These are phyloP conservation scores for Eucalyptus tenuipes DNA, from an alignment of 345 rosid genomes.

Conservation along the genomic window DNA sequence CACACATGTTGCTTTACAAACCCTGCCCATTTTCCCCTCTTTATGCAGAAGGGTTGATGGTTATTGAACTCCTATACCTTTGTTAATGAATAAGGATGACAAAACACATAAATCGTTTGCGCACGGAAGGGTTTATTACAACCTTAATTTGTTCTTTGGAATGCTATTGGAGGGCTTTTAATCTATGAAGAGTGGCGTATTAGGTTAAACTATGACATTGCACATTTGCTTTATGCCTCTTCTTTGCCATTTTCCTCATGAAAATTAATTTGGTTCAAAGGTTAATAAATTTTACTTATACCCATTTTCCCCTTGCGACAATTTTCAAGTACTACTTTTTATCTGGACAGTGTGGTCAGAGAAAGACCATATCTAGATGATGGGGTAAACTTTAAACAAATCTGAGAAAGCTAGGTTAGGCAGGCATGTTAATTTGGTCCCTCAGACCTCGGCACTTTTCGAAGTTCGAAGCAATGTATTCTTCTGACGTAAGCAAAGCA, in stretches of 20 bases:
- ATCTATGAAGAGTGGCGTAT: neutral
- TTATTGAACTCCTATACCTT: neutral
- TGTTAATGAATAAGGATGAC: neutral
- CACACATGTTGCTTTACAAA: neutral
- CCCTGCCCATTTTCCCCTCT: neutral
- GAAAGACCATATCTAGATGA: neutral
- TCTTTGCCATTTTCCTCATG: neutral
- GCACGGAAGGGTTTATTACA: neutral
- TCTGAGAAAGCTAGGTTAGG: neutral
- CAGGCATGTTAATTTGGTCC: neutral
- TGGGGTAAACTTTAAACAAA: neutral
- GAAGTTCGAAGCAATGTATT: neutral
- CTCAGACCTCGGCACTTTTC: neutral
- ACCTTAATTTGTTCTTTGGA: neutral
- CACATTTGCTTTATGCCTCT: neutral
- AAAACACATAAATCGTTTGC: neutral
- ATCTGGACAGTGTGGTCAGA: neutral
- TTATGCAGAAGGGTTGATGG: neutral
- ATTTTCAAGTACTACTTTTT: neutral
- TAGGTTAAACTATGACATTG: neutral
- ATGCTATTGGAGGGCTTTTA: neutral
- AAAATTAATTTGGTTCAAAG: neutral
- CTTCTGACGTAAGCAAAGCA: constrained; percentile 8
- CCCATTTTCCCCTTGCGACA: neutral
- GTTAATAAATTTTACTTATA: neutral